A percentile compares a stretch with the other conserved stretches of the same genome.
phyloP scores from a whole-genome alignment of 1,139 yeast genomes.

The Saccharomyces uvarum region DNA sequence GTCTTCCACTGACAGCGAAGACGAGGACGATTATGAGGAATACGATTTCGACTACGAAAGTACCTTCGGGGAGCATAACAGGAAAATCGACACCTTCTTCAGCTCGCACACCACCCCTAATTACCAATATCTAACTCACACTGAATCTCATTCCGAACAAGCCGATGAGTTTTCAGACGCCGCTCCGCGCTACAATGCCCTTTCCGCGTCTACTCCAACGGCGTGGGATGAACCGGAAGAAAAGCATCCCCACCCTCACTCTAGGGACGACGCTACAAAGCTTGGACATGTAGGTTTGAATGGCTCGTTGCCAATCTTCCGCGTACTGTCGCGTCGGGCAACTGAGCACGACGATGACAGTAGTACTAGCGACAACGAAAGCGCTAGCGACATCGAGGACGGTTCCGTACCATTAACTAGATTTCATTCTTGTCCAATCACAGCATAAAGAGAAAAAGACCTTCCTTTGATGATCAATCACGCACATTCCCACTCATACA shows the following conservation, averaged over 20 bases:
- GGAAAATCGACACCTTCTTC: not conserved
- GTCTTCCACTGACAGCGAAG: not conserved
- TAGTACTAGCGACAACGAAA: not conserved
- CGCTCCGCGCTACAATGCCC: not conserved
- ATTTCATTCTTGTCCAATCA: not conserved
- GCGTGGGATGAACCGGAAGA: not conserved
- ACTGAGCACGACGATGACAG: not conserved
- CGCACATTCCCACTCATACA: too few relatives aligned
- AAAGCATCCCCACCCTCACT: too few relatives aligned
- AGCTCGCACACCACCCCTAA: not conserved
- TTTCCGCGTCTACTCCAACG: not conserved
- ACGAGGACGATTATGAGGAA: not conserved
- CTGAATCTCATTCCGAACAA: not conserved
- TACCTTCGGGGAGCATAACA: not conserved
- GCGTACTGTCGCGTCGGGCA: not conserved
- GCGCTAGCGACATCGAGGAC: not conserved
- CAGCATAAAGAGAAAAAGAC: not conserved
- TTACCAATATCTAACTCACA: not conserved
- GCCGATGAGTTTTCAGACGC: not conserved
- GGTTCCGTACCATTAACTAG: not conserved
- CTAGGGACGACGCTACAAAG: not conserved
- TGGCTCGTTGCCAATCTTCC: not conserved
- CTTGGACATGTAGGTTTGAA: not conserved
- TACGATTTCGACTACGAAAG: not conserved
- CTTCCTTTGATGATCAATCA: too few relatives aligned